A percentile compares a stretch with the other conserved stretches of the same genome.
These are phyloP conservation scores for Phytophthora lateralis DNA, from an alignment of 352 stramenopile species.

Conservation along the genomic window DNA sequence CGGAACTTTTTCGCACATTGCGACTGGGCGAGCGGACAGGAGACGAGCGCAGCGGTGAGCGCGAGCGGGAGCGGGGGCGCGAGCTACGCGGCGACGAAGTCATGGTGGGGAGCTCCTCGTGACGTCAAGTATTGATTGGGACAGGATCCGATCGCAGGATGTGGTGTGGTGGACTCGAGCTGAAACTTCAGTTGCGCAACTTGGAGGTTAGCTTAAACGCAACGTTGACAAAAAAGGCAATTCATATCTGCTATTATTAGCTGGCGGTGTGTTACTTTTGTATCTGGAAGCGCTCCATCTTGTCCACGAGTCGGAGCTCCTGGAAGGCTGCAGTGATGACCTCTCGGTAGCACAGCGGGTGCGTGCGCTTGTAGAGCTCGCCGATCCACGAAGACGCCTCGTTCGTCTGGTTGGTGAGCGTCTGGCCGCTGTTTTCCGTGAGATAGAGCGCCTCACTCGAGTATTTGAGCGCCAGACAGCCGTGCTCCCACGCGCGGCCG, in stretches of 20 bases:
- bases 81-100: conserved; percentile 28
- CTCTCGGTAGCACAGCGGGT: conserved; percentile 59
- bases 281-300: conserved; percentile 41
- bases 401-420: conserved; percentile 47
- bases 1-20: conserved; percentile 2
- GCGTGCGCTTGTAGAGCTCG: conserved; percentile 49
- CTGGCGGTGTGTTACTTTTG: conserved; percentile 10
- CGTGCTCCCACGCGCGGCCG: conserved; percentile 51
- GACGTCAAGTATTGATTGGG: background rate
- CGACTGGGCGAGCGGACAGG: conserved; percentile 1
- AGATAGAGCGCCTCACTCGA: conserved; percentile 48
- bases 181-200: background rate
- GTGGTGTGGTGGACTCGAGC: conserved; percentile 6
- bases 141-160: conserved; percentile 9
- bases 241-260: too few relatives aligned
- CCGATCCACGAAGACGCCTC: conserved; percentile 54
- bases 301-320: conserved; percentile 38
- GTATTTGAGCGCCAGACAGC: conserved; percentile 47
- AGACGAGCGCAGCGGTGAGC: conserved; percentile 1
- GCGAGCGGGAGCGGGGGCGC: conserved; percentile 18
- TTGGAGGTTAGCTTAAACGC: background rate
- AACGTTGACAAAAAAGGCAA: background rate
- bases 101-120: conserved; percentile 17
- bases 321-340: conserved; percentile 52
- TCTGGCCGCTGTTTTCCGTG: conserved; percentile 47